Conservation (phyloP, 345 rosid species). For the Firmiana major region DNA sequence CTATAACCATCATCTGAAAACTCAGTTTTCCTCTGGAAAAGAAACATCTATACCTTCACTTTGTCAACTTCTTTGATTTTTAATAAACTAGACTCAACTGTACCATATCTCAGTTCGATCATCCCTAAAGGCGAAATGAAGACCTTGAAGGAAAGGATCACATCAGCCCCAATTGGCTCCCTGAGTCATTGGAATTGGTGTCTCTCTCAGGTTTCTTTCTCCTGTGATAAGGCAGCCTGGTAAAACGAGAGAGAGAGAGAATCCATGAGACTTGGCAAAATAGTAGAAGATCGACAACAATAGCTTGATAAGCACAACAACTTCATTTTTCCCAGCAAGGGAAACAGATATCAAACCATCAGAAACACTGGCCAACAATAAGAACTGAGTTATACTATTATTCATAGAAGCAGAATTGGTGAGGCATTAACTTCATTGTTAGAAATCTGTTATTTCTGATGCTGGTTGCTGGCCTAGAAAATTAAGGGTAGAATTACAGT, state of each 20-base stretch:
- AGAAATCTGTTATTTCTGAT: neutral
- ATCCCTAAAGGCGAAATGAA: constrained; percentile 16
- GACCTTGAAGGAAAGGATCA: constrained; percentile 18
- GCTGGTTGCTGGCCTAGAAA: neutral
- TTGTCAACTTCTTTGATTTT: neutral
- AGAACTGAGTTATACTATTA: neutral
- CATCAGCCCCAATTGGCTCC: constrained; percentile 26
- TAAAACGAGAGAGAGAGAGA: neutral
- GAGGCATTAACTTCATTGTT: neutral
- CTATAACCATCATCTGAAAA: neutral
- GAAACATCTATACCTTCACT: constrained; percentile 9
- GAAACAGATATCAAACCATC: neutral
- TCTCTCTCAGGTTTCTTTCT: constrained; percentile 47
- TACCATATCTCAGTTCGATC: constrained; percentile 21
- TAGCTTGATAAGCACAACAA: neutral
- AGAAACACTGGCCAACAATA: neutral
- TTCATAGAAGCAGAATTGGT: neutral
- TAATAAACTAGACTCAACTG: constrained; percentile 21
- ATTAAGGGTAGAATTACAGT: neutral
- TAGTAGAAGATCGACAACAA: neutral
- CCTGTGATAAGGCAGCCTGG: constrained; percentile 64
- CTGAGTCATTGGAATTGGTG: constrained; percentile 48
- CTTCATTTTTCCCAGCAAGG: neutral
- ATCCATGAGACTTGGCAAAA: neutral
- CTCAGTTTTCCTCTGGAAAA: neutral